Evolutionary conservation across 768 basidiomycete genomes (phyloP), one percentile per base, ranked within the genome.

Genomic region (Psilocybe sp.): DNA sequence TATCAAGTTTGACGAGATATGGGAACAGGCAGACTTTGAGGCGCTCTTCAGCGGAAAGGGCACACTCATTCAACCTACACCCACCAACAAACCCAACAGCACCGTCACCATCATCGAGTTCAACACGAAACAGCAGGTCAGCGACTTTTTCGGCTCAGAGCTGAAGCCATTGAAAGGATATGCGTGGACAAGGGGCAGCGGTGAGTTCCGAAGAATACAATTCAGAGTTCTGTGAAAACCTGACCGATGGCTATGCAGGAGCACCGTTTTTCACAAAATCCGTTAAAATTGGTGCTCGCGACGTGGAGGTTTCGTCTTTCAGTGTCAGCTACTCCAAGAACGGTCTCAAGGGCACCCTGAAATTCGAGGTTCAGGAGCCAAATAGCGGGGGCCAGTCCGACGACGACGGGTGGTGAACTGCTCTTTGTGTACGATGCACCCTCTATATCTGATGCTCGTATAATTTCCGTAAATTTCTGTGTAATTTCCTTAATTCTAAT

Each of bases 241-340:
- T 28, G 23, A 28, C 23, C 7, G 23, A 3, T 28, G 23, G 23
- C 7, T 4, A 28, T 28, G 4, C 7, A 28, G 23, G 23, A 7
- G 23, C 23, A 28, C 23, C 23, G 7, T 28, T 18, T 1, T 71
- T 72, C 53, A 39, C 62, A n/a, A 73, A 73, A 51, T 72, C 71
- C 7, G 52, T 62, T 28, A 73, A 75, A 51, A 51, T 61, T 5
- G 71, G 71, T 34, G 42, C 63, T 7, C 57, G 58, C 53, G 69
- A 71, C 45, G 65, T 73, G 19, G 31, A 55, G 19, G 64, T 75
- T 44, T 50, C 47, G 20, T 56, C 58, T 4, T 50, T 70, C 36
- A 67, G 73, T 40, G 63, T 73, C 48, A 69, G 63, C 52, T 73
- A 73, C 57, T 68, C 70, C 31, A 71, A 70, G 58, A 73, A 72